phyloP scores from a whole-genome alignment of 1,284 basidiomycete genomes.

The Cryptococcus hybrid region DNA sequence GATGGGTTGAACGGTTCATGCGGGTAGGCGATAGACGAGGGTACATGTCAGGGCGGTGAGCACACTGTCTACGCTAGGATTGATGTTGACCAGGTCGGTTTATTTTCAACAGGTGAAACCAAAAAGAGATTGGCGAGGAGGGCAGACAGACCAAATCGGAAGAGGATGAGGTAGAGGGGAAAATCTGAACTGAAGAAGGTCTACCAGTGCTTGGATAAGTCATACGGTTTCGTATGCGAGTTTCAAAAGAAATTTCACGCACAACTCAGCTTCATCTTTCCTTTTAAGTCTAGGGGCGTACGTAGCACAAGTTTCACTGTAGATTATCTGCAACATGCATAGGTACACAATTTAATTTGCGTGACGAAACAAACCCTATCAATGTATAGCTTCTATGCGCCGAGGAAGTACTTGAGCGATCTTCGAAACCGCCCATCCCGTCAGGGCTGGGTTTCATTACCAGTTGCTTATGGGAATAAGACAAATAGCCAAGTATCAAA shows the following conservation, averaged over 20 bases:
- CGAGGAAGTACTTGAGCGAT: slow-evolving; percentile 28
- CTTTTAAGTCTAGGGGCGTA: too few relatives aligned
- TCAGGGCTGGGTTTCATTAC: slow-evolving; percentile 35
- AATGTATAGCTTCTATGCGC: slow-evolving; percentile 7
- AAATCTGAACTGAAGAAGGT: slow-evolving; percentile 1
- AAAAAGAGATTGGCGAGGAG: slow-evolving; percentile 6
- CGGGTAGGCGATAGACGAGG: neutral
- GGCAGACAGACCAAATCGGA: slow-evolving; percentile 1
- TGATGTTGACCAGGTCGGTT: slow-evolving; percentile 23
- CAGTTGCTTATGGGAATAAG: slow-evolving; percentile 39
- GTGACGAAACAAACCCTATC: neutral
- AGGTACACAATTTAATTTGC: too few relatives aligned
- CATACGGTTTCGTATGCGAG: too few relatives aligned
- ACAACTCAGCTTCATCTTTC: too few relatives aligned
- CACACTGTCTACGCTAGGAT: slow-evolving; percentile 4
- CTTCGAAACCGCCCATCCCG: slow-evolving; percentile 41
- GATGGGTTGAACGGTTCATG: slow-evolving; percentile 30
- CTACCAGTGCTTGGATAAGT: too few relatives aligned
- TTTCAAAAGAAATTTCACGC: too few relatives aligned
- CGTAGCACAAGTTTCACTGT: too few relatives aligned
- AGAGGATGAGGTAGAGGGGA: slow-evolving; percentile 1
- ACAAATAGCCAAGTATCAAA: slow-evolving; percentile 38
- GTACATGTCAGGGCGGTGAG: slow-evolving; percentile 15
- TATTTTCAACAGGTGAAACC: slow-evolving; percentile 5
- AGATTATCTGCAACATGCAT: too few relatives aligned